Evolutionary conservation across 2,329 filamentous ascomycete genomes (phyloP).

Genomic region (Botrytis cinerea): DNA sequence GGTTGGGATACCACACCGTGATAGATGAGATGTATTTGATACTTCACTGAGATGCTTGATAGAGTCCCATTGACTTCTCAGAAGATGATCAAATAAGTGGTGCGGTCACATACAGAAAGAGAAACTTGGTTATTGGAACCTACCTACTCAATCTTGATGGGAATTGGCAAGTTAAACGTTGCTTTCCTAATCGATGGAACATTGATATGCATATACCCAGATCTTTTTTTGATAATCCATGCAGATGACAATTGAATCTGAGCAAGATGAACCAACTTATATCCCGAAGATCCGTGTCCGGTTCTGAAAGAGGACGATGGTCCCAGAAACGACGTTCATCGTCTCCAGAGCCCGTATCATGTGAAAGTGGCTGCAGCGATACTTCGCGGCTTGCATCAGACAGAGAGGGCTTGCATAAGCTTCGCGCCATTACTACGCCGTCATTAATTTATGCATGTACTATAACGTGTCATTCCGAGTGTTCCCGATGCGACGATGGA

Average conservation of each 20-base stretch:
- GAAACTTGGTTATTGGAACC: neutral
- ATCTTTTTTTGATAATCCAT: neutral
- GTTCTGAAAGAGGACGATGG: neutral
- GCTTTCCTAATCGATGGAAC: neutral
- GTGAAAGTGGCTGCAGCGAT: neutral
- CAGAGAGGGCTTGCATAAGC: neutral
- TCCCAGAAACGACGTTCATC: neutral
- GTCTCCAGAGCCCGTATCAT: neutral
- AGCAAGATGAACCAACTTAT: neutral
- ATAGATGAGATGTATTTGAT: neutral
- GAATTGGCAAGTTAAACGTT: neutral
- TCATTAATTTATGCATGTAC: neutral
- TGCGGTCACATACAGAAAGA: neutral
- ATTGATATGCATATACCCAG: neutral
- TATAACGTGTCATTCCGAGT: slow-evolving; percentile 3
- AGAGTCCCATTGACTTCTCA: neutral
- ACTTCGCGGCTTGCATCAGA: neutral
- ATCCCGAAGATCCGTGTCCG: neutral
- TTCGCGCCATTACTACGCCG: neutral
- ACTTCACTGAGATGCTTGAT: neutral
- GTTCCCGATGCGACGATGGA: neutral
- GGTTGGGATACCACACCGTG: neutral
- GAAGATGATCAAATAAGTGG: neutral
- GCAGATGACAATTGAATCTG: neutral
- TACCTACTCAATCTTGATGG: neutral